phyloP scores from a whole-genome alignment of 1,284 basidiomycete genomes.

The Cronartium quercuum region DNA sequence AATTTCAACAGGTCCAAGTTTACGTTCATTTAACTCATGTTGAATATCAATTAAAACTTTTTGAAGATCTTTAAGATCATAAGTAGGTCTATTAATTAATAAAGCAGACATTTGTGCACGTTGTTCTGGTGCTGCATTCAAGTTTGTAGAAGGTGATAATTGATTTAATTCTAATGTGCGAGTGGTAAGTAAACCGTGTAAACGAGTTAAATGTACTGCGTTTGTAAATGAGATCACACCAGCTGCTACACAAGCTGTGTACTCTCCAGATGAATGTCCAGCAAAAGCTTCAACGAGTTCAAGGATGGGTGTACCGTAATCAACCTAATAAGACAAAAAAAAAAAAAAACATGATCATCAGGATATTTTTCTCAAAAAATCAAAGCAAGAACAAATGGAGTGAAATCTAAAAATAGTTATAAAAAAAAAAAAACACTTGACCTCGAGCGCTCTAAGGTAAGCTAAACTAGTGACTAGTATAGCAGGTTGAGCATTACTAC shows the following conservation, averaged over 20 bases:
- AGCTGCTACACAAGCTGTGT: constrained; percentile 46
- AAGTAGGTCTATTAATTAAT: constrained; percentile 40
- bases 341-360: background rate
- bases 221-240: constrained; percentile 45
- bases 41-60: constrained; percentile 42
- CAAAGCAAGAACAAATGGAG: no score
- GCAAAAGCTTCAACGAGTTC: constrained; percentile 42
- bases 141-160: constrained; percentile 40
- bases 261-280: constrained; percentile 48
- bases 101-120: constrained; percentile 47
- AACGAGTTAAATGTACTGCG: constrained; percentile 45
- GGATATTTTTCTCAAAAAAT: background rate
- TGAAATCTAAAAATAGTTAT: no score
- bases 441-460: constrained; percentile 45
- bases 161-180: constrained; percentile 39
- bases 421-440: background rate
- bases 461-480: constrained; percentile 47
- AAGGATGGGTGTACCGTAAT: constrained; percentile 41
- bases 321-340: constrained; percentile 26
- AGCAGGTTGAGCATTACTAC: constrained; percentile 47
- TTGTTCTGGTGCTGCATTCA: constrained; percentile 40
- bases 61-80: constrained; percentile 42
- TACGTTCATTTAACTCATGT: background rate
- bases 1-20: constrained; percentile 43
- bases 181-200: constrained; percentile 46